A percentile compares a stretch with the other conserved stretches of the same genome.
Evolutionary conservation across 768 basidiomycete genomes (phyloP).

Genomic region (Boletus tomentosulus): DNA sequence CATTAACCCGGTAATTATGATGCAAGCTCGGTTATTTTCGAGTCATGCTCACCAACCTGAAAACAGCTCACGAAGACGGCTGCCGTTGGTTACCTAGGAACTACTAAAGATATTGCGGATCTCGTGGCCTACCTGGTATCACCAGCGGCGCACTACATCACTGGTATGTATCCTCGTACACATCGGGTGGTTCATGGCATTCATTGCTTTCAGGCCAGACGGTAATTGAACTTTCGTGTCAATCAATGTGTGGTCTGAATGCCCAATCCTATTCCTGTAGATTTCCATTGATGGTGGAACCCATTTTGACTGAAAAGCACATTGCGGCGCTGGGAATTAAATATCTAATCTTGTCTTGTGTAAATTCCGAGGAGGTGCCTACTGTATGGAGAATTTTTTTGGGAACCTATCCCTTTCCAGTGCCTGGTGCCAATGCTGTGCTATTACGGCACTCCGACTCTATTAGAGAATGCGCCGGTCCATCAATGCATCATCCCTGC

Average conservation of each 20-base stretch:
- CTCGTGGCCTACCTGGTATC: constrained; percentile 37
- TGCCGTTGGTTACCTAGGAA: constrained; percentile 22
- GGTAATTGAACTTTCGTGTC: constrained; percentile 10
- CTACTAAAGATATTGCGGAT: constrained; percentile 31
- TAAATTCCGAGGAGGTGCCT: no score
- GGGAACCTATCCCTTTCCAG: not conserved
- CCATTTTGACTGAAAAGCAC: constrained; percentile 20
- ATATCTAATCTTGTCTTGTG: not conserved
- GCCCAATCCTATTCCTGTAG: not conserved
- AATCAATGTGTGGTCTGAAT: not conserved
- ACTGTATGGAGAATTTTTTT: not conserved
- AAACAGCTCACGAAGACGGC: constrained; percentile 11
- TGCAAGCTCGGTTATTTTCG: not conserved
- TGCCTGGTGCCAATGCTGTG: not conserved
- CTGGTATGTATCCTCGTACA: constrained; percentile 22
- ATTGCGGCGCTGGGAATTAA: not conserved
- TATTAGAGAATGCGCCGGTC: no score
- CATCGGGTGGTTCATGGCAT: not conserved
- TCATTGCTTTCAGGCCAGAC: constrained; percentile 20
- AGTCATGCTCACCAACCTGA: not conserved
- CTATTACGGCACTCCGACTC: not conserved
- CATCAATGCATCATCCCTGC: no score
- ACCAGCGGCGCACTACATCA: constrained; percentile 32
- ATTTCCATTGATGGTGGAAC: constrained; percentile 25
- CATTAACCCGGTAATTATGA: constrained; percentile 9